Base-by-base conservation (phyloP, 148 eudicot species). In the Polygonum maritimum region DNA sequence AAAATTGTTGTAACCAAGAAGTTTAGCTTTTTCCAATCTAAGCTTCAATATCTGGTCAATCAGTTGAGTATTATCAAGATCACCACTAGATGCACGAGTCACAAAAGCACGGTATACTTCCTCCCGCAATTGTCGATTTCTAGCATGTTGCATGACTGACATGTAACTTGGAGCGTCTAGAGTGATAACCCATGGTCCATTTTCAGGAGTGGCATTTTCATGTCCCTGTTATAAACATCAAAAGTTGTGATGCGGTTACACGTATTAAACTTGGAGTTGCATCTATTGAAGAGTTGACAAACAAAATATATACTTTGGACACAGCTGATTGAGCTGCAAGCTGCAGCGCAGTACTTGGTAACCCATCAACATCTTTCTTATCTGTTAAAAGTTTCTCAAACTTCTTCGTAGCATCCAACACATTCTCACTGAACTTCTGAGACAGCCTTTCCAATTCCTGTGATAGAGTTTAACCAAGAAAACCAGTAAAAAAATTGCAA, bases 151-250 rank as follows among this genome's bases (percentile, higher is more conserved):
- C 99, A 91, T 92, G 40, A 96, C 97, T 83, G 99, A 80, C 84
- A 85, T 83, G 83, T 41, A 89, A 85, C 97, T 92, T 75, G 99
- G 99, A 80, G 86, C 95, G 79, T 96, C 98, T 84, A 96, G 82
- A 63, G 99, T 96, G 75, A 96, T 92, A 48, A 92, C 67, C 99
- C 99, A 96, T 5, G 99, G 99, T 26, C 99, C 99, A 82, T 86
- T 79, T 83, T 96, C 94, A 58, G 98, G 88, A 71, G 89, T 91
- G 77, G 99, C 98, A 82, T 91, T 87, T 83, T 92, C 91, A 85
- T 96, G 97, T 57, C 99, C 99, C 99, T 95, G 85, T 48, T 47
- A 77, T 48, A 80, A 18, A 75, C 73, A 70, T 39, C 41, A 73
- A 39, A 67, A 67, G 40, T 14, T 67, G 19, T 0, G 16, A 67